Conservation (phyloP, 2,329 filamentous ascomycete genomes). For the Coccinonectria pachysandricola region DNA sequence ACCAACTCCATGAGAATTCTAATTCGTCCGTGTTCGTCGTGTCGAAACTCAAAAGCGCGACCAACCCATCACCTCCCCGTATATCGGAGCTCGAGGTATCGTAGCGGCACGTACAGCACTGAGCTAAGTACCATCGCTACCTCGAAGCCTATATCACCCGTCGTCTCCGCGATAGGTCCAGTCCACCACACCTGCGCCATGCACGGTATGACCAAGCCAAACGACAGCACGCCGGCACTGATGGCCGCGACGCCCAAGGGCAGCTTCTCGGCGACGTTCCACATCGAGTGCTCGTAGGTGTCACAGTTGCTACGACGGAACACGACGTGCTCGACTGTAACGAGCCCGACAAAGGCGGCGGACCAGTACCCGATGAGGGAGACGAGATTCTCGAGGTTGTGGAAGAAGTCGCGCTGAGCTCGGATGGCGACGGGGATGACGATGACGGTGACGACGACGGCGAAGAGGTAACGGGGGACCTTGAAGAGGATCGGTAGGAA, state of each 20-base stretch:
- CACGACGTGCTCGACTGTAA: conserved; percentile 37
- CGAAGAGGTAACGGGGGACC: conserved; percentile 47
- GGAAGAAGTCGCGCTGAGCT: conserved; percentile 46
- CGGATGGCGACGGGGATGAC: conserved; percentile 48
- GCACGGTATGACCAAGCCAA: conserved; percentile 44
- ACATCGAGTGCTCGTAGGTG: conserved; percentile 35
- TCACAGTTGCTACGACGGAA: conserved; percentile 35
- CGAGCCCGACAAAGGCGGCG: conserved; percentile 41
- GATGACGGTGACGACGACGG: conserved; percentile 46
- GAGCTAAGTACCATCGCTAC: conserved; percentile 44
- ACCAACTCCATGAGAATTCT: too few relatives aligned
- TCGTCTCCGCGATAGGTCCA: conserved; percentile 47
- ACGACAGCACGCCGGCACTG: conserved; percentile 33
- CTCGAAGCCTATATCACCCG: conserved; percentile 58
- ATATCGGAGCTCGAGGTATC: conserved; percentile 33
- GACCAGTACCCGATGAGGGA: conserved; percentile 50
- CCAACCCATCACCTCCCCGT: conserved; percentile 12
- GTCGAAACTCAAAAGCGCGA: too few relatives aligned
- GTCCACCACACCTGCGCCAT: conserved; percentile 53
- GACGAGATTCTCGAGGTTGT: conserved; percentile 46
- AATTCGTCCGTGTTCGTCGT: too few relatives aligned
- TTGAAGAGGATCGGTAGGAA: conserved; percentile 44
- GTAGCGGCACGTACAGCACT: conserved; percentile 36
- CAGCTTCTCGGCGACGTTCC: conserved; percentile 35
- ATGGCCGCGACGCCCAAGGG: conserved; percentile 39